Evolutionary conservation across 2,329 filamentous ascomycete species (phyloP).

Genomic region (Diaporthe eres): DNA sequence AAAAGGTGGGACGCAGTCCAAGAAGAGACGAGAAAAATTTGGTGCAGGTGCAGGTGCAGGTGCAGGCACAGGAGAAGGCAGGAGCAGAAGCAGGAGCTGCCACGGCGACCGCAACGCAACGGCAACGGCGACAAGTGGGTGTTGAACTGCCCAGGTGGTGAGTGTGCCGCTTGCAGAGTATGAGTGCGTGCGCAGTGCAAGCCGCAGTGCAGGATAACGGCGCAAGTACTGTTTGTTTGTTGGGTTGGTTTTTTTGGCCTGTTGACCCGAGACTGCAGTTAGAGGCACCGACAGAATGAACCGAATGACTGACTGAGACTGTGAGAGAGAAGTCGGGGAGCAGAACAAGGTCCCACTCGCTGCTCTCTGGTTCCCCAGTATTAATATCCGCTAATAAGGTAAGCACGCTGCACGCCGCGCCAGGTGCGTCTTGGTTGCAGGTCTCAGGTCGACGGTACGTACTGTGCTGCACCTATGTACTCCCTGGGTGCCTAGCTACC

Average conservation of each 20-base stretch:
- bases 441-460: conserved; percentile 27
- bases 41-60: conserved; percentile 5
- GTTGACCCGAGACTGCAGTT: conserved; percentile 17
- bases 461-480: not conserved
- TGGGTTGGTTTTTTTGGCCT: not conserved
- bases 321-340: conserved; percentile 32
- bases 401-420: conserved; percentile 36
- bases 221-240: conserved; percentile 22
- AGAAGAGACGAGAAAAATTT: conserved; percentile 37
- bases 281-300: conserved; percentile 13
- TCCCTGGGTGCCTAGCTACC: not conserved
- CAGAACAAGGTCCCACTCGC: conserved; percentile 26
- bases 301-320: conserved; percentile 32
- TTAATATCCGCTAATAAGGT: conserved; percentile 38
- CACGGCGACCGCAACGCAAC: not conserved
- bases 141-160: not conserved
- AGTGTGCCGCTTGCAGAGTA: conserved; percentile 18
- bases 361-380: conserved; percentile 33
- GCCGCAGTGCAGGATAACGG: conserved; percentile 3
- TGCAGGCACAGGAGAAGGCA: conserved; percentile 5
- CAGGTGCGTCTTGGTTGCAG: conserved; percentile 22
- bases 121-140: not conserved
- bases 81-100: not conserved
- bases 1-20: conserved; percentile 36
- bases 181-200: not conserved